Evolutionary conservation across 805 yeast genomes (phyloP), one percentile per base, ranked within the genome.

Genomic region (Candida ipomoeae): DNA sequence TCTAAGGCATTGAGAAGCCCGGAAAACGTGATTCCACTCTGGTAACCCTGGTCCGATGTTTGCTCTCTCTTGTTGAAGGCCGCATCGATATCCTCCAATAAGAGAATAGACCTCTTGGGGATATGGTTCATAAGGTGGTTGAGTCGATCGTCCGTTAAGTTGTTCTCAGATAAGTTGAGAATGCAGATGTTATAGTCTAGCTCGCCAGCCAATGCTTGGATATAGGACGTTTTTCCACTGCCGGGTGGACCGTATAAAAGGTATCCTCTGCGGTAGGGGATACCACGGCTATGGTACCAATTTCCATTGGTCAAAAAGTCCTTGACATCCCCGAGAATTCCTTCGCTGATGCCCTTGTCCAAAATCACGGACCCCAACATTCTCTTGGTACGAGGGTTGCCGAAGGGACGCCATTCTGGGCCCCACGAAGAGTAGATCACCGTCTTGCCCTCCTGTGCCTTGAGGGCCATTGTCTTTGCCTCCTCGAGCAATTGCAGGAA

Each of bases 321-420:
- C 46, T 74, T 67, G 2, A 94, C 90, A 63, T 94, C 99, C 1
- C 62, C 58, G 3, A 88, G 62, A 20, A 94, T 81, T 8, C 64
- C 58, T 51, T 85, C 87, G 53, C 83, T 83, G 46, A 94, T 75
- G 2, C 88, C 90, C 21, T 77, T 66, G 65, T 90, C 98, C 48
- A 94, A 71, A 23, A 94, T 83, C 14, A 94, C 99, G 6, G 96
- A 87, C 3, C 87, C 92, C 36, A 92, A 69, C 26, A 85, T 69
- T 59, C 99, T 77, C 69, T 92, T 92, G 60, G 84, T 85, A 55
- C 97, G 78, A 1, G 99, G 98, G 64, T 85, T 91, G 2, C 99
- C 99, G 73, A 94, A 94, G 4, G 96, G 96, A 62, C 98, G 77
- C 99, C 99, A 94, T 63, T 94, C 99, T 29, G 96, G 96, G 0